These are phyloP conservation scores for Arabidopsis lyrata DNA, from an alignment of 441 rosid species.

Conservation along the genomic window DNA sequence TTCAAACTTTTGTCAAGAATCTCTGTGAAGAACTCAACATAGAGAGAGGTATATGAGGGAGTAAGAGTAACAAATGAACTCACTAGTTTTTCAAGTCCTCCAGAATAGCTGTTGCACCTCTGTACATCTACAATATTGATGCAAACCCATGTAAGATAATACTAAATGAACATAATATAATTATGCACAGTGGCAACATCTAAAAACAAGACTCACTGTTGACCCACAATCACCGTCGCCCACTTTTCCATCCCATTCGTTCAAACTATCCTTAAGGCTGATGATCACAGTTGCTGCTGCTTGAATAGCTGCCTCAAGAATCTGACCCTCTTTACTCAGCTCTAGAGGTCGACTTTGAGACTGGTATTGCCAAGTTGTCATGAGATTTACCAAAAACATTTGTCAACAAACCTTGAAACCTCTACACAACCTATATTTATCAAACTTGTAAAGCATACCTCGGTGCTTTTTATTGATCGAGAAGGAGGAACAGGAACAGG, in stretches of 20 bases:
- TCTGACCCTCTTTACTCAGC: conserved; percentile 69
- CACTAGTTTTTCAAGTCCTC: conserved; percentile 88
- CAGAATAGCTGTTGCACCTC: conserved; percentile 83
- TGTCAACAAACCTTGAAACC: conserved; percentile 27
- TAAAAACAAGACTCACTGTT: conserved; percentile 65
- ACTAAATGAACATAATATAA: conserved; percentile 8
- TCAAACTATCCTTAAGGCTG: conserved; percentile 70
- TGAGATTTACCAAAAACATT: conserved; percentile 10
- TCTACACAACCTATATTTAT: conserved; percentile 6
- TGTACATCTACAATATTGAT: conserved; percentile 70
- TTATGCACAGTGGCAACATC: background rate
- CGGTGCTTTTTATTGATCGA: conserved; percentile 62
- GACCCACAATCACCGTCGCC: conserved; percentile 99
- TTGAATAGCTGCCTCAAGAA: conserved; percentile 86
- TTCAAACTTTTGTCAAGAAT: background rate
- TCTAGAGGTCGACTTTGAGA: conserved; percentile 69
- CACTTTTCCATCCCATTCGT: conserved; percentile 95
- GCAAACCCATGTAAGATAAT: conserved; percentile 30
- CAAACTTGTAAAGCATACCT: conserved; percentile 54
- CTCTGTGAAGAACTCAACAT: conserved; percentile 18
- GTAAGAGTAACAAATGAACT: conserved; percentile 42
- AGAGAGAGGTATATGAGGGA: conserved; percentile 11
- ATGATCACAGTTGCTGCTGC: conserved; percentile 82
- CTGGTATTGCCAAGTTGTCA: conserved; percentile 51
- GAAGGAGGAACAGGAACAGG: conserved; percentile 85